Base-by-base conservation (phyloP, 306 rosid genomes). In the Trifolium subterraneum region DNA sequence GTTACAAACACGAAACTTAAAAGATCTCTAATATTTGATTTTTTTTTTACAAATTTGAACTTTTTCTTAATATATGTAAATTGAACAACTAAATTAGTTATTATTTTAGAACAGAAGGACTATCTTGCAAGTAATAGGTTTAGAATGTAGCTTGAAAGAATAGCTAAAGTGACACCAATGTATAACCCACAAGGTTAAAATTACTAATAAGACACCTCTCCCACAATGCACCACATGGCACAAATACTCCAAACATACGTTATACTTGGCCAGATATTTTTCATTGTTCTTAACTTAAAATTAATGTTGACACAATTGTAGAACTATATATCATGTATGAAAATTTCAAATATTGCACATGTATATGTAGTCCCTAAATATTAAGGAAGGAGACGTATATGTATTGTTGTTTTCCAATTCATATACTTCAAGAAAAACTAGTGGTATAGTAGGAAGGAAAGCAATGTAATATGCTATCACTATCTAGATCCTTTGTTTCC, bases 391-490 rank as follows among this genome's bases (percentile, higher is more conserved):
- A 1, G 63, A 5, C 9, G 1, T 45, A 42, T 18, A 22, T 2
- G 16, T 11, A 20, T 0, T 56, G 35, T 11, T 22, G 63, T 13
- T 56, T 11, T 56, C 1, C 9, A 56, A 56, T 22, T 8, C 35
- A 11, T 11, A 13, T 11, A 11, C n/a, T 7, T 56, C 23, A 8
- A 23, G 12, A 22, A 19, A 52, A 56, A 56, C 16, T 4, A 56
- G 35, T 56, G 63, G 63, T 56, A 22, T 56, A 22, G 33, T 56
- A 56, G 15, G 14, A 52, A 52, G 27, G 60, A 52, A 52, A 52
- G 5, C 16, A 23, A 56, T 11, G 3, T 56, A 56, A 16, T 5
- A 23, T 56, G 63, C 16, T 55, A 20, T 55, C 62, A 48, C 50
- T 13, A 44, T 44, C 50, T 13, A 12, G 50, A 5, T 44, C 50